A percentile compares a stretch with the other conserved stretches of the same genome.
Evolutionary conservation across 164 flowering plant genomes (phyloP).

Genomic region (Dillenia suffruticosa): DNA sequence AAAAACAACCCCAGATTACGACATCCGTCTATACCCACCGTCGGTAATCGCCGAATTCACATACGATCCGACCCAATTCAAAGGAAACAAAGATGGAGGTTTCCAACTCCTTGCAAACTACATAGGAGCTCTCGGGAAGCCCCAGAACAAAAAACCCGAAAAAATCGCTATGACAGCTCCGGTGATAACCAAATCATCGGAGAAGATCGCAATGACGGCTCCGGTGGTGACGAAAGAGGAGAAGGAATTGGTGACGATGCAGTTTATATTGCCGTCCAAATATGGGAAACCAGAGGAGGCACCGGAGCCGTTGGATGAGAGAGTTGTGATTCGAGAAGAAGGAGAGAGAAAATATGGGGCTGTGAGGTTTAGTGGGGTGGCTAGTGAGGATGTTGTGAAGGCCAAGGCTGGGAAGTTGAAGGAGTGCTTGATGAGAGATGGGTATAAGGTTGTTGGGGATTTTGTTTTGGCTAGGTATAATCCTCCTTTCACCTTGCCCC

Average conservation of each 20-base stretch:
- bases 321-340: constrained; percentile 76
- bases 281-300: constrained; percentile 67
- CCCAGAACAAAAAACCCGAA: constrained; percentile 68
- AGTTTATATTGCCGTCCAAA: constrained; percentile 63
- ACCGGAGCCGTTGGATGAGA: constrained; percentile 74
- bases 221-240: constrained; percentile 52
- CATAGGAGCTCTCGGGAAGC: constrained; percentile 74
- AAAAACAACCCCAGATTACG: constrained; percentile 50
- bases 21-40: constrained; percentile 68
- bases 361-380: constrained; percentile 69
- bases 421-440: constrained; percentile 68
- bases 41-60: constrained; percentile 65
- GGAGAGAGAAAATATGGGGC: constrained; percentile 76
- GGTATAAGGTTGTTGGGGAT: constrained; percentile 50
- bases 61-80: constrained; percentile 56
- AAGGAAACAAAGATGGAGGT: constrained; percentile 69
- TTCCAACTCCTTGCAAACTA: constrained; percentile 68
- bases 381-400: constrained; percentile 53
- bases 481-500: constrained; percentile 82
- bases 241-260: constrained; percentile 61
- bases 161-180: constrained; percentile 90
- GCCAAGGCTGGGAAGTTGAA: constrained; percentile 59
- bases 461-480: constrained; percentile 72
- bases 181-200: constrained; percentile 47
- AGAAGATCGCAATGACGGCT: constrained; percentile 72